Conservation (phyloP, 495 filamentous ascomycete species). For the Thermochaetoides thermophila region DNA sequence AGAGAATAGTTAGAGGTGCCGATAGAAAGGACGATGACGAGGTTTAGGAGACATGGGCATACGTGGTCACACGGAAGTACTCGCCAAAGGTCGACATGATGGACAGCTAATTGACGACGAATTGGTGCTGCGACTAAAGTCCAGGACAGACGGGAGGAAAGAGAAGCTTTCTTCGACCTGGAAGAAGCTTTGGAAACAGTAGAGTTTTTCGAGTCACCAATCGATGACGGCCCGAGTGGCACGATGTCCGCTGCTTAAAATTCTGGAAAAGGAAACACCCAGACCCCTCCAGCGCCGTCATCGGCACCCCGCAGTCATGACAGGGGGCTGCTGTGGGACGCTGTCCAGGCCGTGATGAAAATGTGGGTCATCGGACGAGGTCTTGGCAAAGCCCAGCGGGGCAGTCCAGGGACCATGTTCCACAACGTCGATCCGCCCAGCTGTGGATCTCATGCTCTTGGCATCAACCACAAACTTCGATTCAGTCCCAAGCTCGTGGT, state of each 20-base stretch:
- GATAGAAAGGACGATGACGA: background rate
- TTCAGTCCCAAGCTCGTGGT: too few species aligned
- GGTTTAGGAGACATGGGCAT: constrained; percentile 15
- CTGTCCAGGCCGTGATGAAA: too few species aligned
- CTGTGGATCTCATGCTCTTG: too few species aligned
- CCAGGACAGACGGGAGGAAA: too few species aligned
- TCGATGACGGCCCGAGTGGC: constrained; percentile 1
- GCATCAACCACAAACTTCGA: too few species aligned
- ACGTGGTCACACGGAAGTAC: constrained; percentile 76
- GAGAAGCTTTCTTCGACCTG: background rate
- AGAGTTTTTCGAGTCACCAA: constrained; percentile 3
- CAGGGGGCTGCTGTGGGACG: background rate
- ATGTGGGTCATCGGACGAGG: too few species aligned
- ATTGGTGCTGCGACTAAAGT: too few species aligned
- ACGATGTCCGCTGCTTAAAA: background rate
- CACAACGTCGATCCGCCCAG: too few species aligned
- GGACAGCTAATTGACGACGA: background rate
- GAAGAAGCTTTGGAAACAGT: background rate
- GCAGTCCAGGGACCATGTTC: too few species aligned
- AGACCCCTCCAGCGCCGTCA: constrained; percentile 12
- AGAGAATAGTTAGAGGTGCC: constrained; percentile 7
- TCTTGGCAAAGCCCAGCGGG: too few species aligned
- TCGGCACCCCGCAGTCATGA: constrained; percentile 9
- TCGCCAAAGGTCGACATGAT: constrained; percentile 86
- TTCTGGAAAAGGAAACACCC: constrained; percentile 9